Conservation (phyloP, 1,284 basidiomycete species). For the Termitomyces sp. region DNA sequence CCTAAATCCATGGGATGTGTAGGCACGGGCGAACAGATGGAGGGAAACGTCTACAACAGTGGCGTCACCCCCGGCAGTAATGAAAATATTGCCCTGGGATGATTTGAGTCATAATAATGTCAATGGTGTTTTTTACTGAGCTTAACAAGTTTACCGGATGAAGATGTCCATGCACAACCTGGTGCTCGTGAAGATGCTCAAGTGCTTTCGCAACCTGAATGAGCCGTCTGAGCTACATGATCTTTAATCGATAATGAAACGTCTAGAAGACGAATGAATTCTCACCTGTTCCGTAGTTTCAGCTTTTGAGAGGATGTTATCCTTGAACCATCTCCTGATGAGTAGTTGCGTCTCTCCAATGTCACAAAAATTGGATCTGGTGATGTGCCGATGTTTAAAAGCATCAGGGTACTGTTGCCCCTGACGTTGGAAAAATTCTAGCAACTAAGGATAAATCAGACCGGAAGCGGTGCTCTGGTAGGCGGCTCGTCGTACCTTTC, state of each 20-base stretch:
- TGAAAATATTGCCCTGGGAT: background rate
- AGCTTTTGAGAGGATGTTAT: background rate
- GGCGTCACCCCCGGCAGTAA: background rate
- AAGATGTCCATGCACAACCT: background rate
- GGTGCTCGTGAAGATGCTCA: background rate
- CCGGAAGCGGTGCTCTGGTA: too few relatives aligned
- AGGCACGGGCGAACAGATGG: constrained; percentile 1
- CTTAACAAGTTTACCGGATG: background rate
- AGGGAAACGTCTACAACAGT: constrained; percentile 9
- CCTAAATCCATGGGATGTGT: background rate
- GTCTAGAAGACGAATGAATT: background rate
- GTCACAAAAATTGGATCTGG: background rate
- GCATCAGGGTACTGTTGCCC: background rate
- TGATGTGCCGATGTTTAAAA: background rate
- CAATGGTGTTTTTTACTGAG: background rate
- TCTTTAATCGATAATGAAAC: background rate
- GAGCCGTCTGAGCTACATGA: background rate
- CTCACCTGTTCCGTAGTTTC: background rate
- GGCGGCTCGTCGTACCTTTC: background rate
- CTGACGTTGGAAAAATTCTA: background rate
- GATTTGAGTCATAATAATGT: background rate
- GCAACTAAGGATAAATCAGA: background rate
- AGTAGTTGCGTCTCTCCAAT: background rate
- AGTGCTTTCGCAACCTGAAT: background rate
- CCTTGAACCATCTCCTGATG: background rate